These are phyloP conservation scores for Saussurea involucrata DNA, from an alignment of 129 eudicot species.

Conservation along the genomic window DNA sequence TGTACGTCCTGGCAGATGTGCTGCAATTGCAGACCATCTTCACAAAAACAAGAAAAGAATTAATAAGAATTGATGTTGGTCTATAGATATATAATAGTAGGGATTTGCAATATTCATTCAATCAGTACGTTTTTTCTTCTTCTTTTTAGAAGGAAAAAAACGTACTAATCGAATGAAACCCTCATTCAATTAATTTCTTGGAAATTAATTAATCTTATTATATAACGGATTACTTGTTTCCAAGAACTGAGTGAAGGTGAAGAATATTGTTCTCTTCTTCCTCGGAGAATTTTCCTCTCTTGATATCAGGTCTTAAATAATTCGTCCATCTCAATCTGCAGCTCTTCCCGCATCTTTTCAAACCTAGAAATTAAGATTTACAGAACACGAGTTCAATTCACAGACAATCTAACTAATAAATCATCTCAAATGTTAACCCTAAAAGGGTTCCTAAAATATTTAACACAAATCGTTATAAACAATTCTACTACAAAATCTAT, in stretches of 20 bases:
- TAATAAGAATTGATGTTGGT: not conserved
- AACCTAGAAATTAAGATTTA: conserved; percentile 16
- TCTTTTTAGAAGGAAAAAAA: not conserved
- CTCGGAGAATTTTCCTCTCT: conserved; percentile 39
- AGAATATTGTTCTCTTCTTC: conserved; percentile 46
- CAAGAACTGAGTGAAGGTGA: conserved; percentile 42
- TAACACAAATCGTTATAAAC: not conserved
- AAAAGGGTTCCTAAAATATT: not conserved
- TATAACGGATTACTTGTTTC: conserved; percentile 35
- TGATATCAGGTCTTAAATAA: conserved; percentile 42
- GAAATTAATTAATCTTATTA: not conserved
- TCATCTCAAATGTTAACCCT: not conserved
- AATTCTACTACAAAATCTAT: not conserved
- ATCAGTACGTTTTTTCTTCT: not conserved
- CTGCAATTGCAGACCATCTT: conserved; percentile 49
- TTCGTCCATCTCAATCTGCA: conserved; percentile 50
- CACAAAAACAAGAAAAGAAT: not conserved
- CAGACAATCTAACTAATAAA: not conserved
- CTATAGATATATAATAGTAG: not conserved
- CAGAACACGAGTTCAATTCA: not conserved
- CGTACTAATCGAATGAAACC: not conserved
- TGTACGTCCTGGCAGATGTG: conserved; percentile 42
- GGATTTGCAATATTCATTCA: not conserved
- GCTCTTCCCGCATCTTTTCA: conserved; percentile 45
- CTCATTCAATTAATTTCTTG: not conserved